Base-by-base conservation (phyloP, 352 stramenopile genomes). In the Peronospora belbahrii region DNA sequence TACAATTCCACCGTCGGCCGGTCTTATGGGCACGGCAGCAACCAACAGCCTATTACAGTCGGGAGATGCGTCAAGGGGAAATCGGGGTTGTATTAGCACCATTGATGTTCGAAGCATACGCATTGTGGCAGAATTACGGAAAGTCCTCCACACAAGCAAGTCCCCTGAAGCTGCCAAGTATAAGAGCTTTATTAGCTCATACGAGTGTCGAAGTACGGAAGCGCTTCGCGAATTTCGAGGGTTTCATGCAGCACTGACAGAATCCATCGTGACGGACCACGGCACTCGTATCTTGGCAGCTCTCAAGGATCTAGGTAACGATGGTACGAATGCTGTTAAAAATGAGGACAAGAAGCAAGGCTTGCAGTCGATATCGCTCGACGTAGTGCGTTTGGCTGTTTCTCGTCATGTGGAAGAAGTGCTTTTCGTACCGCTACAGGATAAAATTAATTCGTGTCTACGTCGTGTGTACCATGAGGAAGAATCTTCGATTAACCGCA, bases 371-470 rank as follows among this genome's bases (percentile, higher is more conserved):
- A 66, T 88, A 11, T 75, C 73, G n/a, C 40, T 74, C 11, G 51
- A 77, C 25, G 67, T 83, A 33, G 45, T 88, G 2, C 71, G 70
- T 13, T 66, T 62, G 0, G 65, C 74, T n/a, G 74, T 83, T 1
- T 85, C 75, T 42, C 70, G 75, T 8, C 81, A 94, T 43, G 76
- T 94, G 3, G 83, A 94, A 63, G 80, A 94, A 51, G 62, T 86
- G 13, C 44, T 94, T 6, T 92, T 85, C 27, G 25, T 65, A 1
- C 75, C 80, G 2, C 44, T 92, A 5, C 67, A 90, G 52, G 62
- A 84, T 6, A 68, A 67, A 6, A 74, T 94, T 17, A 67, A 74
- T 18, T 42, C 39, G 0, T 71, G 78, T 6, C 28, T 94, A 25
- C 77, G 72, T 9, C 76, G 74, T 5, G 51, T 66, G 3, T 85